Evolutionary conservation across 1,139 yeast genomes (phyloP).

Genomic region (Wickerhamomyces sp.): DNA sequence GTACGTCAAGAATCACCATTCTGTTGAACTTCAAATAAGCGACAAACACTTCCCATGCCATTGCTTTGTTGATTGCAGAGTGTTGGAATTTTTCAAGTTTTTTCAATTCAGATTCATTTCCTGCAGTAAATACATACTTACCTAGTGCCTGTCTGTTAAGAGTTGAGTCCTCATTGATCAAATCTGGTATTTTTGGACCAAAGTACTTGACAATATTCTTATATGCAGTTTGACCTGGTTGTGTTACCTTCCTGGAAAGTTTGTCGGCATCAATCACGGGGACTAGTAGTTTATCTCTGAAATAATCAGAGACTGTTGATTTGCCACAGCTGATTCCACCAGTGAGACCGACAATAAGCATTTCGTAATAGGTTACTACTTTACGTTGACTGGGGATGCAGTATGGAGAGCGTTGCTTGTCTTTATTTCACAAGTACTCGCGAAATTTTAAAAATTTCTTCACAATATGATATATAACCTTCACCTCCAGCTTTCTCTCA

Average conservation of each 20-base stretch:
- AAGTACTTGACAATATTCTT: slow-evolving; percentile 59
- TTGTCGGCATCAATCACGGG: slow-evolving; percentile 84
- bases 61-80: slow-evolving; percentile 77
- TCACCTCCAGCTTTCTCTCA: too few relatives aligned
- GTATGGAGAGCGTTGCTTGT: too few relatives aligned
- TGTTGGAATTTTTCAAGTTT: slow-evolving; percentile 75
- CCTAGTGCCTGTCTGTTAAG: slow-evolving; percentile 77
- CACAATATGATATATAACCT: too few relatives aligned
- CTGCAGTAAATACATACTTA: slow-evolving; percentile 68
- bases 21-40: slow-evolving; percentile 50
- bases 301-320: slow-evolving; percentile 71
- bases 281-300: slow-evolving; percentile 46
- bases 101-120: slow-evolving; percentile 46
- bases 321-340: slow-evolving; percentile 98
- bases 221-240: slow-evolving; percentile 74
- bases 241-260: slow-evolving; percentile 80
- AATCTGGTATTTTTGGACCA: slow-evolving; percentile 45
- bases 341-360: slow-evolving; percentile 89
- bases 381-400: too few relatives aligned
- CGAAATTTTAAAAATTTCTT: too few relatives aligned
- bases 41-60: slow-evolving; percentile 48
- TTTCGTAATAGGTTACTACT: too few relatives aligned
- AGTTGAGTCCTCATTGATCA: slow-evolving; percentile 45
- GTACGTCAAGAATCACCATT: slow-evolving; percentile 81
- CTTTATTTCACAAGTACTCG: too few relatives aligned